Evolutionary conservation across 202 grass and related monocot species (phyloP).

Genomic region (Zoysia matrella): DNA sequence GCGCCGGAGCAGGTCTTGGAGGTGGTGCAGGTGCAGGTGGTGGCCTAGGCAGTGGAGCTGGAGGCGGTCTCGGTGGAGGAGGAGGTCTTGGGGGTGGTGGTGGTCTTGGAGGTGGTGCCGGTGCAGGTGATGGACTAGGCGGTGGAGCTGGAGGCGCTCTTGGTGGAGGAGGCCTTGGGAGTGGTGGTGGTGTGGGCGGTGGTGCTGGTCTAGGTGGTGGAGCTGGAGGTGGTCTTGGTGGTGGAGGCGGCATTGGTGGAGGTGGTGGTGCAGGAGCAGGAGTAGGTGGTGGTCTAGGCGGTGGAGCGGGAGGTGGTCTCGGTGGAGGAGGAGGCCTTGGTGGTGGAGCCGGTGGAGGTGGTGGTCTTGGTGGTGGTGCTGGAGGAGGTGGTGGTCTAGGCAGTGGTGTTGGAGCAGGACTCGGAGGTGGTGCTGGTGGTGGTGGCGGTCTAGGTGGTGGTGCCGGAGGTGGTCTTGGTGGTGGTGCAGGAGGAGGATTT

Average conservation of each 20-base stretch:
- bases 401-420: conserved; percentile 14
- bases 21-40: conserved; percentile 41
- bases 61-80: conserved; percentile 37
- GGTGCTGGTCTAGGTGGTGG: conserved; percentile 15
- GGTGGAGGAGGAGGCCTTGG: background rate
- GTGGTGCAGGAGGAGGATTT: background rate
- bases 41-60: conserved; percentile 32
- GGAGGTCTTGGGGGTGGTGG: too few relatives aligned
- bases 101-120: background rate
- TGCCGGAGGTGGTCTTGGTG: background rate
- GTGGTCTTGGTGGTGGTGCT: background rate
- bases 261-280: background rate
- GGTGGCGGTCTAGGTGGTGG: background rate
- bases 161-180: conserved; percentile 28
- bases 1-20: conserved; percentile 49
- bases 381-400: conserved; percentile 1
- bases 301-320: conserved; percentile 17
- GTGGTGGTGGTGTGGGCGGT: background rate
- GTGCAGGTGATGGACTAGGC: background rate
- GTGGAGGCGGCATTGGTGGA: background rate
- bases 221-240: conserved; percentile 7
- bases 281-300: background rate
- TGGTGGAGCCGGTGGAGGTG: background rate
- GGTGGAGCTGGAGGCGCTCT: conserved; percentile 17
- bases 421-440: background rate